Evolutionary conservation across 2,329 filamentous ascomycete genomes (phyloP).

Genomic region (Blastomyces silverae): DNA sequence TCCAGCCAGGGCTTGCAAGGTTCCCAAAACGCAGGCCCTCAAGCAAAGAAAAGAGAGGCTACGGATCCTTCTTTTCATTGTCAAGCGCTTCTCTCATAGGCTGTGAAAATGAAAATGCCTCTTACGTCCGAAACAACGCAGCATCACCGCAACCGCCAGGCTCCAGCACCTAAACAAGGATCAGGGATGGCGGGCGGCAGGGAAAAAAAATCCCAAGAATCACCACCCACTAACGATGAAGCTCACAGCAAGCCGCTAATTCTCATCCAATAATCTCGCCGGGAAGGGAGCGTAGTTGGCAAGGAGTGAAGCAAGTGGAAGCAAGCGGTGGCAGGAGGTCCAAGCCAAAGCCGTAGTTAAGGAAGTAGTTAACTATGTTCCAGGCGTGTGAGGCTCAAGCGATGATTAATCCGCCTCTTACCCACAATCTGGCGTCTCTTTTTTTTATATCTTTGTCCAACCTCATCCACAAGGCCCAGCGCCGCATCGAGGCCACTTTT

Average conservation of each 20-base stretch:
- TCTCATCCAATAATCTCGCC: background rate
- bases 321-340: too few relatives aligned
- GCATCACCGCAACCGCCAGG: background rate
- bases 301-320: too few relatives aligned
- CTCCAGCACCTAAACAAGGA: background rate
- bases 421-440: background rate
- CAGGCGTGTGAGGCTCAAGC: slow-evolving; percentile 4
- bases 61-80: background rate
- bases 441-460: too few relatives aligned
- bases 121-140: background rate
- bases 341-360: too few relatives aligned
- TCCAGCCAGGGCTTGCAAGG: background rate
- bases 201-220: background rate
- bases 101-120: background rate
- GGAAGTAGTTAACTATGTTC: too few relatives aligned
- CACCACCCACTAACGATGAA: background rate
- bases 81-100: background rate
- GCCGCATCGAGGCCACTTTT: too few relatives aligned
- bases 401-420: slow-evolving; percentile 2
- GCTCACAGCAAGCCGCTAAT: background rate
- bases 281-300: background rate
- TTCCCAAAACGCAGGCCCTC: too few relatives aligned
- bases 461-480: too few relatives aligned
- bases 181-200: background rate
- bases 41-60: background rate